Conservation (phyloP, 768 basidiomycete species). For the Macrolepiota albuminosa region DNA sequence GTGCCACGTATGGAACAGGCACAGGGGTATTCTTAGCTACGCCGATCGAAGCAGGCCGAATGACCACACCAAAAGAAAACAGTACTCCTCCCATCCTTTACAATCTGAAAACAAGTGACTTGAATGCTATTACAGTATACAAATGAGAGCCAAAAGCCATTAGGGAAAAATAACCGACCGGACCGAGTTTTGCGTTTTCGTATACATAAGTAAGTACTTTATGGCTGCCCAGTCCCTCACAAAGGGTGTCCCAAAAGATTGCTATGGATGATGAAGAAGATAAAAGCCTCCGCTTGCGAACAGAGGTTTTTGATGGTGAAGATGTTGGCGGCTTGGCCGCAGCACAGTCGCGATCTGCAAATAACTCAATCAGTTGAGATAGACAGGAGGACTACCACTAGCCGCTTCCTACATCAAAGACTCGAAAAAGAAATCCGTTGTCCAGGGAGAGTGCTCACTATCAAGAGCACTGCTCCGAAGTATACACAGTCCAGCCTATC, state of each 20-base stretch:
- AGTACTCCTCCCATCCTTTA: not conserved
- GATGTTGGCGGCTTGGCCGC: not conserved
- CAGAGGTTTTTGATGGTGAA: not conserved
- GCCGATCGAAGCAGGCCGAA: no score
- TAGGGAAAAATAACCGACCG: not conserved
- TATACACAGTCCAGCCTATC: constrained; percentile 30
- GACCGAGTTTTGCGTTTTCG: not conserved
- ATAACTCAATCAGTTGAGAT: not conserved
- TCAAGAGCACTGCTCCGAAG: constrained; percentile 27
- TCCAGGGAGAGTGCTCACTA: not conserved
- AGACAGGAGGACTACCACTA: not conserved
- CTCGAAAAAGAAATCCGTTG: not conserved
- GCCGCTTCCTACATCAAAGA: not conserved
- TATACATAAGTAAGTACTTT: not conserved
- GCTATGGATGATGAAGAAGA: not conserved
- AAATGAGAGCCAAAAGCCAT: not conserved
- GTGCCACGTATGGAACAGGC: not conserved
- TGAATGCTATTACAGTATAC: not conserved
- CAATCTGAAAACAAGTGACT: not conserved
- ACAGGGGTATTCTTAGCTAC: not conserved
- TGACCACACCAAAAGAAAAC: not conserved
- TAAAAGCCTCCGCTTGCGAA: no score
- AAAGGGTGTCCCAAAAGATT: not conserved
- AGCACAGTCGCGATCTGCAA: not conserved
- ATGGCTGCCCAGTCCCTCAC: not conserved